Percentiles rank a stretch among this genome's conserved stretches.
These are phyloP conservation scores for Rhizopogon rudus DNA, from an alignment of 768 basidiomycete genomes.

Conservation along the genomic window DNA sequence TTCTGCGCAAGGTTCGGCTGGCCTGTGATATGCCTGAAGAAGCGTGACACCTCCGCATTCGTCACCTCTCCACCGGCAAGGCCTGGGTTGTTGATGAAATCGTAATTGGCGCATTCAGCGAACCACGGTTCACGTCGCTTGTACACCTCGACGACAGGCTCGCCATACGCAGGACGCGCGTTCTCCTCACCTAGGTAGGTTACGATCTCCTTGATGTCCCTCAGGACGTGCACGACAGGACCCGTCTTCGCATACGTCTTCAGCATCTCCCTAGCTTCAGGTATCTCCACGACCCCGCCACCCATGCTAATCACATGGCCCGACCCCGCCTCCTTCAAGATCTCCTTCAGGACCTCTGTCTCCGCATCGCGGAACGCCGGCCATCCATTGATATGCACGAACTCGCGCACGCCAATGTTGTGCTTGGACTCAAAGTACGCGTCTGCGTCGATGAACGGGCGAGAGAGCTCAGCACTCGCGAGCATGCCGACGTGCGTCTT, in stretches of 20 bases:
- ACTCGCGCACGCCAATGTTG: constrained; percentile 60
- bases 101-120: constrained; percentile 71
- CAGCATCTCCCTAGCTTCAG: constrained; percentile 67
- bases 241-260: constrained; percentile 52
- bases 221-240: constrained; percentile 79
- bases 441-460: constrained; percentile 85
- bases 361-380: constrained; percentile 84
- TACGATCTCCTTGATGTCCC: constrained; percentile 79
- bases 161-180: constrained; percentile 83
- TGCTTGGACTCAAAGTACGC: constrained; percentile 64
- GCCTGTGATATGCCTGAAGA: constrained; percentile 87
- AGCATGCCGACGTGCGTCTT: constrained; percentile 86
- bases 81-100: constrained; percentile 74
- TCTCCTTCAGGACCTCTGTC: constrained; percentile 57
- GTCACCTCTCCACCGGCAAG: constrained; percentile 10
- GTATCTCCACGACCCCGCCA: constrained; percentile 90
- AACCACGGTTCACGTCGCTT: constrained; percentile 84
- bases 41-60: constrained; percentile 63
- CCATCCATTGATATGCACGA: constrained; percentile 85
- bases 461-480: constrained; percentile 67
- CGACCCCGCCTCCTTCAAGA: constrained; percentile 50
- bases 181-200: constrained; percentile 73
- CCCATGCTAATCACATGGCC: constrained; percentile 85
- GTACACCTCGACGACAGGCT: constrained; percentile 81
- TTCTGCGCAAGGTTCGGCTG: constrained; percentile 60